phyloP scores from a whole-genome alignment of 108 stramenopile species.

The Nitzschia sp. region DNA sequence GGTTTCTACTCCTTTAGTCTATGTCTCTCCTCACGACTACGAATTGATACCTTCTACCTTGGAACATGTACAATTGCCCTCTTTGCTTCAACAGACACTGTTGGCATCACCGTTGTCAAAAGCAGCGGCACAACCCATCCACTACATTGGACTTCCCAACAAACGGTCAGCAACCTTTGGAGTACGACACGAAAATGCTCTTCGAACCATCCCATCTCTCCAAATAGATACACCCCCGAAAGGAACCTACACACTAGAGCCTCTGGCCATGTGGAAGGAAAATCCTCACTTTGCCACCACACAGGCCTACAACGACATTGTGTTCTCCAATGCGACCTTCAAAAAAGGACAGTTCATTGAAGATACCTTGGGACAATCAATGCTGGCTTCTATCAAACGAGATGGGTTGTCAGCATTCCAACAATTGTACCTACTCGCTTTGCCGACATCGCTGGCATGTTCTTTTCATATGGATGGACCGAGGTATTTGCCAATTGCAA shows the following conservation, averaged over 20 bases:
- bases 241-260: background rate
- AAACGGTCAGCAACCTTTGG: background rate
- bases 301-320: background rate
- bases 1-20: constrained; percentile 6
- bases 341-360: constrained; percentile 14
- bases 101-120: background rate
- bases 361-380: constrained; percentile 10
- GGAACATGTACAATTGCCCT: background rate
- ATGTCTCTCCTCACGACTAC: constrained; percentile 9
- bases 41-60: background rate
- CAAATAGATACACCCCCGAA: background rate
- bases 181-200: background rate
- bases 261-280: constrained; percentile 14
- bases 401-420: background rate
- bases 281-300: constrained; percentile 14
- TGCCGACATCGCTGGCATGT: background rate
- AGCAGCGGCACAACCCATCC: background rate
- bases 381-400: constrained; percentile 4
- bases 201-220: background rate
- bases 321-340: background rate
- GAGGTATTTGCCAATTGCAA: background rate
- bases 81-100: background rate
- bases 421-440: background rate
- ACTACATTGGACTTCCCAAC: constrained; percentile 14
- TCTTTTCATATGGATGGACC: constrained; percentile 15